Conservation (phyloP, 2,329 filamentous ascomycete species). For the Pseudodiploospora longispora region DNA sequence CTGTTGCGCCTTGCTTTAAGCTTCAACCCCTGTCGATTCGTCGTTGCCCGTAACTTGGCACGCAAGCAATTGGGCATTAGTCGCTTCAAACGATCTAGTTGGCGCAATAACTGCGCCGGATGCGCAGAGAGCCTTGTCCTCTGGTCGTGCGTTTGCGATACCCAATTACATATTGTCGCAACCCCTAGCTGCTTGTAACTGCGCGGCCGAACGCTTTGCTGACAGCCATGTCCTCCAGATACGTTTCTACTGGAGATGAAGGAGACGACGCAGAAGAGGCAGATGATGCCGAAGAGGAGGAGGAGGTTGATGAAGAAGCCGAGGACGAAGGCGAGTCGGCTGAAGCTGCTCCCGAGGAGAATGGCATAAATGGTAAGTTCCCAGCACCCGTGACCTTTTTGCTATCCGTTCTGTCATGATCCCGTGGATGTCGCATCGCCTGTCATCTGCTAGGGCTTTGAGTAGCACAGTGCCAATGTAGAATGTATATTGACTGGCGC, state of each 20-base stretch:
- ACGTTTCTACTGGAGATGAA: constrained; percentile 30
- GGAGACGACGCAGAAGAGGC: constrained; percentile 32
- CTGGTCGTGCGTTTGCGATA: too few species aligned
- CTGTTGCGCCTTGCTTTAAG: neutral
- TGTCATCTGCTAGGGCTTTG: too few species aligned
- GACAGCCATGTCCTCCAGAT: constrained; percentile 17
- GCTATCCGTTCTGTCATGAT: neutral
- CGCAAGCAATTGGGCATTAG: too few species aligned
- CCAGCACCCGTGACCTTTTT: neutral
- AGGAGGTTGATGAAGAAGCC: constrained; percentile 28
- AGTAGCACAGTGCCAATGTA: too few species aligned
- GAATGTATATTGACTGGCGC: neutral
- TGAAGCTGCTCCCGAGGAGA: constrained; percentile 18
- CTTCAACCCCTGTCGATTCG: too few species aligned
- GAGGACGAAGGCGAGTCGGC: constrained; percentile 24
- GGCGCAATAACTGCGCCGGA: too few species aligned
- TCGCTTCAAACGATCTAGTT: too few species aligned
- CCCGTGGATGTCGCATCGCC: too few species aligned
- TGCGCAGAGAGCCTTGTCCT: too few species aligned
- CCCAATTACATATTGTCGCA: too few species aligned
- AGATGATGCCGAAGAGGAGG: constrained; percentile 30
- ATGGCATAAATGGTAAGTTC: constrained; percentile 29
- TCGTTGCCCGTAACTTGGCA: too few species aligned
- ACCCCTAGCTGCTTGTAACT: too few species aligned
- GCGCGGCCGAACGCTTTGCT: constrained; percentile 3